phyloP scores from a whole-genome alignment of 2,329 filamentous ascomycete genomes.

The Ophiobolus disseminans region DNA sequence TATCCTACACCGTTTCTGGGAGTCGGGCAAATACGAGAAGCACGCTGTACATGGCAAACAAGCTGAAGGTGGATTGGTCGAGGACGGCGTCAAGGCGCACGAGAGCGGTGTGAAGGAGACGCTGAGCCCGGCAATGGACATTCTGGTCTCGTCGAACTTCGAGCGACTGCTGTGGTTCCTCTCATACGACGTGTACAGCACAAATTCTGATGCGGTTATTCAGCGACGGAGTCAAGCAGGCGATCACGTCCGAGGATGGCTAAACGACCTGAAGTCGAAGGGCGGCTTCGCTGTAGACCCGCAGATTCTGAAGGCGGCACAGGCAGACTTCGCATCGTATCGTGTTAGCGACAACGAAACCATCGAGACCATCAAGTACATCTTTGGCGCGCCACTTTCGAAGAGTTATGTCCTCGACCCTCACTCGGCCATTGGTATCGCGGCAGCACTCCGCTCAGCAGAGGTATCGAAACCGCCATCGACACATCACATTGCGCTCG shows the following conservation, averaged over 20 bases:
- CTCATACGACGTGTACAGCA: slow-evolving; percentile 63
- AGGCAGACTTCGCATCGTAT: slow-evolving; percentile 81
- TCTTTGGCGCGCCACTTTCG: slow-evolving; percentile 58
- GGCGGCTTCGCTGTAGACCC: slow-evolving; percentile 83
- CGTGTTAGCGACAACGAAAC: slow-evolving; percentile 64
- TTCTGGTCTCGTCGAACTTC: slow-evolving; percentile 94
- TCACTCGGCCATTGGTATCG: slow-evolving; percentile 86
- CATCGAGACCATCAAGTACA: slow-evolving; percentile 54
- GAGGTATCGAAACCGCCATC: slow-evolving; percentile 56
- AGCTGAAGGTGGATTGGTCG: slow-evolving; percentile 62
- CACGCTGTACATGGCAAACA: slow-evolving; percentile 66
- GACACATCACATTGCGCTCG: slow-evolving; percentile 78
- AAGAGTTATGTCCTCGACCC: slow-evolving; percentile 83
- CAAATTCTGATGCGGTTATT: slow-evolving; percentile 49
- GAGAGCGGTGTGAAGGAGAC: slow-evolving; percentile 85
- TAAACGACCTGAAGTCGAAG: slow-evolving; percentile 77
- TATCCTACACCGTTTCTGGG: slow-evolving; percentile 94
- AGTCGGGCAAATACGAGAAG: slow-evolving; percentile 89
- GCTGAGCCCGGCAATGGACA: slow-evolving; percentile 95
- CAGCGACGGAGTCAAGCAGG: slow-evolving; percentile 63
- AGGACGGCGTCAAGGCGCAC: slow-evolving; percentile 68
- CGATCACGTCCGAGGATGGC: slow-evolving; percentile 79
- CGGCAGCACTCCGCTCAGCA: slow-evolving; percentile 75
- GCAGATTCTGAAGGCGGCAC: slow-evolving; percentile 74
- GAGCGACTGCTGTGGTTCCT: slow-evolving; percentile 95